Percentiles rank a stretch among this genome's conserved stretches.
Evolutionary conservation across 106 monocot species (phyloP).

Genomic region (Gastrodia elata): DNA sequence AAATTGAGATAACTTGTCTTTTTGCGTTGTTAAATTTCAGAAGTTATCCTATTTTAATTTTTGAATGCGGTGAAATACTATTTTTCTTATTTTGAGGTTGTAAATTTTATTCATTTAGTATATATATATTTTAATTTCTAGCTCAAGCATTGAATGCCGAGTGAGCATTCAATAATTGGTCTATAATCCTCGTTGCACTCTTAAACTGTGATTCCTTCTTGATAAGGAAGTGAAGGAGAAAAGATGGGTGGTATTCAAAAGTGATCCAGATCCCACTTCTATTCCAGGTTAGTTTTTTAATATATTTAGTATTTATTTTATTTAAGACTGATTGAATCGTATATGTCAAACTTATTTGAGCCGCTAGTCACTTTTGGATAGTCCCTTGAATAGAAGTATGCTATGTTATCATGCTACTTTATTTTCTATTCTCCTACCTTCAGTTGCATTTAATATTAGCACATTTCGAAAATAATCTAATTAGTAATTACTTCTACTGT

Average conservation of each 20-base stretch:
- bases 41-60: too few relatives aligned
- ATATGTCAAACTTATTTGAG: neutral
- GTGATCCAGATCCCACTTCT: conserved; percentile 75
- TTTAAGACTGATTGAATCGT: neutral
- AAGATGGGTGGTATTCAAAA: conserved; percentile 88
- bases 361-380: neutral
- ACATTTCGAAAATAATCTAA: conserved; percentile 11
- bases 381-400: conserved; percentile 1
- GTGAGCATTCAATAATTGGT: neutral
- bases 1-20: too few relatives aligned
- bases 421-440: neutral
- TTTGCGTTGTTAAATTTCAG: too few relatives aligned
- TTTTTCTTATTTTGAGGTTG: too few relatives aligned
- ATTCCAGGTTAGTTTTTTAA: conserved; percentile 59
- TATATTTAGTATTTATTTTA: neutral
- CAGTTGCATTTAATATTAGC: neutral
- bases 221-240: conserved; percentile 71
- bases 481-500: conserved; percentile 8
- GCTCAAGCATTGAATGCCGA: too few relatives aligned
- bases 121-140: neutral
- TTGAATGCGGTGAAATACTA: too few relatives aligned
- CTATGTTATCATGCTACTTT: neutral
- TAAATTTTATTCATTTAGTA: neutral
- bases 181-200: neutral
- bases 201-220: neutral